Percentiles rank a stretch among this genome's conserved stretches.
Evolutionary conservation across 371 early-diverging fungal genomes (phyloP).

Genomic region (Mucor plumbeus): DNA sequence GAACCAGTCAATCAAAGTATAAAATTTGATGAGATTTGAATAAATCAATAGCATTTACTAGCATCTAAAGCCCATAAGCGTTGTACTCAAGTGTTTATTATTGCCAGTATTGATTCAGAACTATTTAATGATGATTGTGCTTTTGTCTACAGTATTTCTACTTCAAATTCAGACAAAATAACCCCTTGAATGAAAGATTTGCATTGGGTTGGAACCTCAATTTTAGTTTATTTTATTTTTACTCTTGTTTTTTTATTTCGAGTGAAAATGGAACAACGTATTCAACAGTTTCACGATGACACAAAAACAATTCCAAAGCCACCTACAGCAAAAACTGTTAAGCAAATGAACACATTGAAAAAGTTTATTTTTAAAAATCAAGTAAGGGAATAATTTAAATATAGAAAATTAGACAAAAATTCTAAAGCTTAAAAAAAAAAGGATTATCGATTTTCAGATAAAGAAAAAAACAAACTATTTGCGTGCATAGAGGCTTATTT

Average conservation of each 20-base stretch:
- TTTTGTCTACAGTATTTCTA: too few species aligned
- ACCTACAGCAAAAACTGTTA: slow-evolving; percentile 38
- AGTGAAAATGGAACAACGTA: slow-evolving; percentile 36
- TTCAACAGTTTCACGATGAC: slow-evolving; percentile 47
- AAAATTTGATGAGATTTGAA: too few species aligned
- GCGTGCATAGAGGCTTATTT: slow-evolving; percentile 50
- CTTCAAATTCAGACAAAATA: background rate
- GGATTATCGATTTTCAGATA: slow-evolving; percentile 45
- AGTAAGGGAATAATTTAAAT: slow-evolving; percentile 1
- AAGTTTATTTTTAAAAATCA: slow-evolving; percentile 45
- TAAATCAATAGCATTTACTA: too few species aligned
- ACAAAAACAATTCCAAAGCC: slow-evolving; percentile 41
- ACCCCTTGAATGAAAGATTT: background rate
- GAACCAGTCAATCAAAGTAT: too few species aligned
- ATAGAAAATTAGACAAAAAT: background rate
- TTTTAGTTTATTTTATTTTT: background rate
- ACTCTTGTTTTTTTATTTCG: background rate
- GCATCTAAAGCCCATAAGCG: too few species aligned
- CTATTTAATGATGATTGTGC: too few species aligned
- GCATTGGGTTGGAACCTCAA: background rate
- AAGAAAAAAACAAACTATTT: slow-evolving; percentile 48
- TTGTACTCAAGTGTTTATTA: too few species aligned
- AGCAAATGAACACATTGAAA: slow-evolving; percentile 40
- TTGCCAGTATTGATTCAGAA: too few species aligned
- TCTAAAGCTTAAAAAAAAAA: background rate